Base-by-base conservation (phyloP, 2,329 filamentous ascomycete genomes). In the Fusarium lyarnte region DNA sequence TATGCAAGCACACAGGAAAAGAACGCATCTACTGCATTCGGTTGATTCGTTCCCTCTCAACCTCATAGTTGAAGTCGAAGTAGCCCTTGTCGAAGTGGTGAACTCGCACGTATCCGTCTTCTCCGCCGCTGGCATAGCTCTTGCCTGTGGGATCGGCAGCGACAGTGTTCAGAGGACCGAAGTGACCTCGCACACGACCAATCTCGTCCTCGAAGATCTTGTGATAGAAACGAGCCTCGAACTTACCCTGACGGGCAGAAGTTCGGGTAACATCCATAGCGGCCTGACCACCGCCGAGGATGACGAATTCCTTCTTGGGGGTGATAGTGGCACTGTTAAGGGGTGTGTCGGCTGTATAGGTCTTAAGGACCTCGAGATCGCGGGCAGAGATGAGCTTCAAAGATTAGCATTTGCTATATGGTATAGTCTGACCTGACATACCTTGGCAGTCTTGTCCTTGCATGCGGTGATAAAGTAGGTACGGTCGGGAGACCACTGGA, bases 191-290 rank as follows among this genome's bases (percentile, higher is more conserved):
- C 74, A 99, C 96, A 87, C 96, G 92, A 77, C 96, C 96, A 79
- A 98, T 95, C 87, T 99, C 96, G 84, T 99, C 95, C 85, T 97
- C 94, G 82, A 99, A 98, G 82, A 99, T 92, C 89, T 97, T 98
- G 91, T 99, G 96, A 89, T 98, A 99, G 89, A 99, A 99, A 75
- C 96, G 92, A 47, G 96, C 96, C 85, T 99, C 96, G 87, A 99
- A 99, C 86, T 98, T 98, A 85, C 96, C 96, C 88, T 99, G 96
- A 76, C 96, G 91, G 54, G 94, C 92, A 38, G 92, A 92, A 57
- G 96, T 98, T 60, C 94, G 97, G 66, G 96, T 99, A 84, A 99
- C 96, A 81, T 98, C 95, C 94, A 98, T 98, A 81, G 96, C 96
- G 74, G 95, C 96, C 86, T 99, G 96, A 78, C 96, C 96, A 90